These are phyloP conservation scores for Pleurozium schreberi DNA, from an alignment of 225 moss, liverwort and hornwort genomes.

Conservation along the genomic window DNA sequence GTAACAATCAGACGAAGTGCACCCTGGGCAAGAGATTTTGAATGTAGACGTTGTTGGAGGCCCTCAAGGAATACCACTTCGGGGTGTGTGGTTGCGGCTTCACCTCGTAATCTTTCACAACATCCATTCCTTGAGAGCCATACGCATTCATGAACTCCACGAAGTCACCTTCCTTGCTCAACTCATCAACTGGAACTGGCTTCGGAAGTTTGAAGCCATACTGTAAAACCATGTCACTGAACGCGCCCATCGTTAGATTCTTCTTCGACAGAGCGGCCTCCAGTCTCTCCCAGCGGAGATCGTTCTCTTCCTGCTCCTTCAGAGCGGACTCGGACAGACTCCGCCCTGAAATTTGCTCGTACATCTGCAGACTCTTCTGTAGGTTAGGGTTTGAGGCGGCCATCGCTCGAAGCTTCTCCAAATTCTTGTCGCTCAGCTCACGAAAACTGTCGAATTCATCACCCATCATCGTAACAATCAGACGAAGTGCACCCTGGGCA, in stretches of 20 bases:
- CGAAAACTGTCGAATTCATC: slow-evolving; percentile 20
- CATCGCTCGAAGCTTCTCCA: slow-evolving; percentile 10
- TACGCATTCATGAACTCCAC: slow-evolving; percentile 32
- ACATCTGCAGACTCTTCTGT: slow-evolving; percentile 15
- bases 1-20: not conserved
- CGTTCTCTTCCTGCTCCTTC: slow-evolving; percentile 23
- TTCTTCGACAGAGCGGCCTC: slow-evolving; percentile 1
- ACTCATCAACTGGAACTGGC: slow-evolving; percentile 4
- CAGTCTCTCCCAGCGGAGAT: slow-evolving; percentile 32
- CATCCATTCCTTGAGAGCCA: slow-evolving; percentile 1
- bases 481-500: not conserved
- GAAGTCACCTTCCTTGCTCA: slow-evolving; percentile 17
- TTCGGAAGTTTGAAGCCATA: slow-evolving; percentile 25
- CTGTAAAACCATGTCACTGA: slow-evolving; percentile 8
- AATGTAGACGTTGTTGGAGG: not conserved
- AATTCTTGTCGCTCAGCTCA: slow-evolving; percentile 20
- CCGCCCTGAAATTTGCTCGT: slow-evolving; percentile 24
- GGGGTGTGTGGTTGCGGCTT: not conserved
- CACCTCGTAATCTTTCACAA: slow-evolving; percentile 1
- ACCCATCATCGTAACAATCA: not conserved
- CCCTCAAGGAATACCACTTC: not conserved
- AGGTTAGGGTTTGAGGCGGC: slow-evolving; percentile 4
- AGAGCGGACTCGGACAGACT: not conserved
- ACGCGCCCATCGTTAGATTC: slow-evolving; percentile 18
- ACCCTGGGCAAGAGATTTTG: not conserved